Evolutionary conservation across 495 filamentous ascomycete species (phyloP).

Genomic region (Aspergillus ostianus): DNA sequence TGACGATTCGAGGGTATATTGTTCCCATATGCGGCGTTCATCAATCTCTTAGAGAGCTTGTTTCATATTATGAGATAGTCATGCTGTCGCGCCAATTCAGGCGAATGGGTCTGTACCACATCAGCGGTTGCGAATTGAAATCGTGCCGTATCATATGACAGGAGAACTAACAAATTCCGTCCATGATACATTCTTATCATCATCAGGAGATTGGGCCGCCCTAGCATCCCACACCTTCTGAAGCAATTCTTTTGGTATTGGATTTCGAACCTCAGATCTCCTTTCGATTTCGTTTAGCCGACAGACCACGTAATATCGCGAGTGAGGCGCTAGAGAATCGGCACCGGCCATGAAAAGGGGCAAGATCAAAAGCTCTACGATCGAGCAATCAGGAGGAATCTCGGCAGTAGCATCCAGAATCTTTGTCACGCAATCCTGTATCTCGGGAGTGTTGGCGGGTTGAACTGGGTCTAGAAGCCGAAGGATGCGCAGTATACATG

Average conservation of each 20-base stretch:
- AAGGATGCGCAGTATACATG: conserved; percentile 35
- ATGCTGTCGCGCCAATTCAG: conserved; percentile 20
- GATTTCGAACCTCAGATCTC: conserved; percentile 32
- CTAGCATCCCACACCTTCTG: conserved; percentile 36
- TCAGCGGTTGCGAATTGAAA: background rate
- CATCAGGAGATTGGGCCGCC: conserved; percentile 22
- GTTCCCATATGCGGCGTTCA: background rate
- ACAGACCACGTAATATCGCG: conserved; percentile 34
- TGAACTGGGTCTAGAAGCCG: conserved; percentile 30
- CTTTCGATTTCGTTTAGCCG: conserved; percentile 30
- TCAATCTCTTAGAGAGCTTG: background rate
- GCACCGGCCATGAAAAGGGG: conserved; percentile 40
- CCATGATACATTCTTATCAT: conserved; percentile 35
- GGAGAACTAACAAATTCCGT: conserved; percentile 33
- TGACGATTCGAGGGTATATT: background rate
- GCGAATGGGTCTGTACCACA: conserved; percentile 17
- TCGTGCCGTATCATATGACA: background rate
- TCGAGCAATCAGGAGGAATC: conserved; percentile 25
- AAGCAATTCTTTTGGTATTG: conserved; percentile 25
- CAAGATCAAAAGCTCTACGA: conserved; percentile 34
- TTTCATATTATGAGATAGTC: conserved; percentile 24
- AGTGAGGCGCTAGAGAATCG: conserved; percentile 31
- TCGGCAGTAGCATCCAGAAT: conserved; percentile 33
- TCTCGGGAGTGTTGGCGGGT: conserved; percentile 23
- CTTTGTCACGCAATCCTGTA: conserved; percentile 31